Conservation (phyloP, 2,329 filamentous ascomycete genomes). For the Calycina marina region DNA sequence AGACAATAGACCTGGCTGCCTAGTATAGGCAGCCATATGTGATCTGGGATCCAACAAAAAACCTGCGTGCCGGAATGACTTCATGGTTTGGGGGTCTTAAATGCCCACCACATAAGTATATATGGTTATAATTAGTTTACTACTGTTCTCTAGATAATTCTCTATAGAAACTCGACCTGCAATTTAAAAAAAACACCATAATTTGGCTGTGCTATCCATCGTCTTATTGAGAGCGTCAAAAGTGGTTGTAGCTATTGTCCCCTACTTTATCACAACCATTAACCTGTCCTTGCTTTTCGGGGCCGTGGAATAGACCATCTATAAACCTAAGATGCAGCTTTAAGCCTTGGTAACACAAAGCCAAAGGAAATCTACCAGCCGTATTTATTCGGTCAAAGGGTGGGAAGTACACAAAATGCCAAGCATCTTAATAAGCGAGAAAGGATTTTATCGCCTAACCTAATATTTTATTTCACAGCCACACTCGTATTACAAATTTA, state of each 20-base stretch:
- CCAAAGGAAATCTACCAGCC: slow-evolving; percentile 2
- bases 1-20: no score
- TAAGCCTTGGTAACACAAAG: slow-evolving; percentile 1
- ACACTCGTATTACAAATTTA: no score
- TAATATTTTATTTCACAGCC: no score
- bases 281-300: background rate
- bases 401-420: background rate
- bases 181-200: slow-evolving; percentile 1
- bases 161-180: background rate
- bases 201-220: slow-evolving; percentile 1
- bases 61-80: background rate
- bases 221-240: slow-evolving; percentile 1
- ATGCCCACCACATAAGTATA: slow-evolving; percentile 1
- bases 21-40: no score
- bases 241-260: background rate
- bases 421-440: no score
- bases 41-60: no score
- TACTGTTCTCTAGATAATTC: slow-evolving; percentile 1
- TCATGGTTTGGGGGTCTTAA: background rate
- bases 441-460: no score
- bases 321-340: slow-evolving; percentile 1
- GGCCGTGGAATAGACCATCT: background rate
- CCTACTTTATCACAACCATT: slow-evolving; percentile 1
- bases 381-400: slow-evolving; percentile 2
- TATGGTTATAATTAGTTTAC: background rate